Evolutionary conservation across 768 basidiomycete species (phyloP).

Genomic region (Xanthoconium purpureum): DNA sequence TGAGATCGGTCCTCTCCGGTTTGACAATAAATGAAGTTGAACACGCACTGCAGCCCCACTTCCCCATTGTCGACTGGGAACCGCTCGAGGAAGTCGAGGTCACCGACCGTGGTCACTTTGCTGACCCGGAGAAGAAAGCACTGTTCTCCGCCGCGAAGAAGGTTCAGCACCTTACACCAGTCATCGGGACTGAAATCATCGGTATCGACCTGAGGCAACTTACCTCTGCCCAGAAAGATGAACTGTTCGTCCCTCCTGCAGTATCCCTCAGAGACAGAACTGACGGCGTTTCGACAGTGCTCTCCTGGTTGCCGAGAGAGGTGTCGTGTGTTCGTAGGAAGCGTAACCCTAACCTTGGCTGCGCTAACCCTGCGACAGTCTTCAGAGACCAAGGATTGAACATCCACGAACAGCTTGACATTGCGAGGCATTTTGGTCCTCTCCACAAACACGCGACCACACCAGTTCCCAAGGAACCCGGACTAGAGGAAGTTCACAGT

Average conservation of each 20-base stretch:
- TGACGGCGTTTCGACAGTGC: slow-evolving; percentile 42
- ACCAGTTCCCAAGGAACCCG: slow-evolving; percentile 64
- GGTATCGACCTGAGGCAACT: slow-evolving; percentile 75
- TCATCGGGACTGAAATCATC: slow-evolving; percentile 70
- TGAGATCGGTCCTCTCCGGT: slow-evolving; percentile 20
- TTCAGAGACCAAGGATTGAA: slow-evolving; percentile 72
- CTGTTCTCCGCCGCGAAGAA: slow-evolving; percentile 64
- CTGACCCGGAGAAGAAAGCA: slow-evolving; percentile 66
- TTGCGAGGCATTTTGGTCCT: slow-evolving; percentile 69
- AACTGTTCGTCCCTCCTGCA: slow-evolving; percentile 49
- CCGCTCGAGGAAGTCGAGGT: slow-evolving; percentile 58
- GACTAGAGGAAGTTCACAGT: slow-evolving; percentile 77
- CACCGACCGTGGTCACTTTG: slow-evolving; percentile 62
- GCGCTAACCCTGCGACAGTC: slow-evolving; percentile 39
- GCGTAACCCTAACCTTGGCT: no score
- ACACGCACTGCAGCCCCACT: slow-evolving; percentile 47
- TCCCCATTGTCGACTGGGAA: slow-evolving; percentile 62
- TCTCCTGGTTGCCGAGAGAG: slow-evolving; percentile 69
- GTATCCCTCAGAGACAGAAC: neutral
- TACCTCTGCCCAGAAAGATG: slow-evolving; percentile 68
- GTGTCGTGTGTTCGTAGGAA: slow-evolving; percentile 62
- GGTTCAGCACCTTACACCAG: slow-evolving; percentile 64
- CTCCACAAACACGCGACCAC: slow-evolving; percentile 84
- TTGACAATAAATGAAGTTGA: neutral
- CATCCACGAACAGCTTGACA: slow-evolving; percentile 66